Conservation (phyloP, 1,284 basidiomycete genomes). For the Trichosporon coremiiforme region DNA sequence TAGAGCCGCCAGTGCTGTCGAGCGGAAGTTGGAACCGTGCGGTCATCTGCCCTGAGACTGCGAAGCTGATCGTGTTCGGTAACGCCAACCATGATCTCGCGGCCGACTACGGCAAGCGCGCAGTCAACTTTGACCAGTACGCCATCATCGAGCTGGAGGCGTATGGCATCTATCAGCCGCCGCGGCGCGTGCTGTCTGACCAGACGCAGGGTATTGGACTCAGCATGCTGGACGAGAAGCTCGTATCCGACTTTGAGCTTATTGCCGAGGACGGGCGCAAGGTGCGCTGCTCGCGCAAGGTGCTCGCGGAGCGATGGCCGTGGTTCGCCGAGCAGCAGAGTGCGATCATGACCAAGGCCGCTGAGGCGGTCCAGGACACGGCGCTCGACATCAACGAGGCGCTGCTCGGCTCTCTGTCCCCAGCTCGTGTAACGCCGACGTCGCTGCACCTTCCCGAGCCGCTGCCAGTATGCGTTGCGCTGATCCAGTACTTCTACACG, state of each 20-base stretch:
- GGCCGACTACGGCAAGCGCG: conserved; percentile 84
- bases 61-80: conserved; percentile 84
- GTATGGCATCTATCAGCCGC: conserved; percentile 89
- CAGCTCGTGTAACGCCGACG: conserved; percentile 61
- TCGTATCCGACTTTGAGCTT: conserved; percentile 83
- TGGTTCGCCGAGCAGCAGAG: conserved; percentile 82
- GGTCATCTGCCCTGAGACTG: conserved; percentile 73
- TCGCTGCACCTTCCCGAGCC: conserved; percentile 81
- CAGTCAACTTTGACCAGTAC: conserved; percentile 87
- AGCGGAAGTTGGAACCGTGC: conserved; percentile 87
- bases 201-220: conserved; percentile 68
- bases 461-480: conserved; percentile 81
- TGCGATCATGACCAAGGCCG: conserved; percentile 31
- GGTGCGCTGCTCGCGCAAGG: conserved; percentile 75
- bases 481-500: conserved; percentile 92
- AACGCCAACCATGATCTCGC: conserved; percentile 82
- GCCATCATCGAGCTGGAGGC: conserved; percentile 88
- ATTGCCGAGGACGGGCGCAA: conserved; percentile 85
- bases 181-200: conserved; percentile 68
- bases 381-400: conserved; percentile 48
- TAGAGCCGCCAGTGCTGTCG: conserved; percentile 74
- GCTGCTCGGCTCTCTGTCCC: conserved; percentile 43
- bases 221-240: conserved; percentile 72
- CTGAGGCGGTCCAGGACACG: conserved; percentile 35
- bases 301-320: conserved; percentile 84